Evolutionary conservation across 1,284 basidiomycete species (phyloP).

Genomic region (Schizophyllum amplum): DNA sequence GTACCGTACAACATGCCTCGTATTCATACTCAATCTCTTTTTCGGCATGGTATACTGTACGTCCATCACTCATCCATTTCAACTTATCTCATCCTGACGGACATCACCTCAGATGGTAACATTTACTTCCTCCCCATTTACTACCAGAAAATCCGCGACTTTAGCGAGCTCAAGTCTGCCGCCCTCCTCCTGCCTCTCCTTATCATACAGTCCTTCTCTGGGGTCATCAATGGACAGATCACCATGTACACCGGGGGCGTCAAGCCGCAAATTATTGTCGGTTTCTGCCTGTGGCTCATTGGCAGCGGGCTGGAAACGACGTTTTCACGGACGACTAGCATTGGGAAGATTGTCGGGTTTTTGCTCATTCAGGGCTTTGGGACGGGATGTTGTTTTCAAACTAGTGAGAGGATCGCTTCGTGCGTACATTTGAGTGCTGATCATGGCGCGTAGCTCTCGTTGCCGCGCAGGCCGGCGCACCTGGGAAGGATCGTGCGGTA

Average conservation of each 20-base stretch:
- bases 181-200: background rate
- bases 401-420: background rate
- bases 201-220: background rate
- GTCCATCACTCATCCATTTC: background rate
- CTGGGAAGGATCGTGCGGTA: background rate
- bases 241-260: background rate
- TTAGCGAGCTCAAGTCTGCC: background rate
- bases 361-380: background rate
- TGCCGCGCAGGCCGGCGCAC: background rate
- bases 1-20: background rate
- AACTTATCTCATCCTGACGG: background rate
- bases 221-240: background rate
- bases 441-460: background rate
- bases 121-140: background rate
- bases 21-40: background rate
- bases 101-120: background rate
- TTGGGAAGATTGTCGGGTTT: background rate
- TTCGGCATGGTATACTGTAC: background rate
- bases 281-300: background rate
- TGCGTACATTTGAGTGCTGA: background rate
- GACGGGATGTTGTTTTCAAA: background rate
- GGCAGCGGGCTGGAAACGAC: background rate
- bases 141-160: background rate
- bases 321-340: background rate
- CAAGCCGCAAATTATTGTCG: background rate